Base-by-base conservation (phyloP, 2,329 filamentous ascomycete genomes). In the Colletotrichum sidae region DNA sequence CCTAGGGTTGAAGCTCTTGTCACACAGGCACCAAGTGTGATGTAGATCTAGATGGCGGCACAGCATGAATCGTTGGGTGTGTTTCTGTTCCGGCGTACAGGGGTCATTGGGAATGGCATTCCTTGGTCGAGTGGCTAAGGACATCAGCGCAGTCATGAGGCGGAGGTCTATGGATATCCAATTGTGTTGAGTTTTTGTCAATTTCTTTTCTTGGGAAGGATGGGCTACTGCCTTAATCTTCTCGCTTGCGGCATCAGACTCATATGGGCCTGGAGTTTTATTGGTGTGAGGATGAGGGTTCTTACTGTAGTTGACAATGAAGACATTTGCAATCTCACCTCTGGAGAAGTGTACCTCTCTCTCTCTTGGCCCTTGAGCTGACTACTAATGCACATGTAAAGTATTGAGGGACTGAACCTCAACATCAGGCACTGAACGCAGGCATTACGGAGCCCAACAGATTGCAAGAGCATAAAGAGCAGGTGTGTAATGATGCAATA, bases 221-320 rank as follows among this genome's bases (percentile, higher is more conserved):
- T 45, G 45, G 59, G 60, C 44, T 55, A 64, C 45, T 49, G 51
- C 49, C 52, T n/a, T 15, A 42, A 50, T 59, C 54, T 67, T 44
- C n/a, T 49, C 57, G 34, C 51, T 49, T 63, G 42, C 53, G 54
- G 53, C 64, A 67, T 67, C 41, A 64, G 25, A 25, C 25, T 5
- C 54, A 67, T 44, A 67, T 59, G 47, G 62, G 62, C 25, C 60
- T 17, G 62, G 62, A 62, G 62, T 65, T 57, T 64, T 49, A 67
- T 64, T 54, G 64, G 60, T 55, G 59, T 55, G 41, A 25, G 52
- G 62, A 54, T 37, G 13, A 38, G 38, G 46, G 52, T 53, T 33
- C 62, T 62, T 46, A 8, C 37, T 49, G 62, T 58, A 34, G 13
- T 9, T 8, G 41, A 52, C 51, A 56, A 62, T 62, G 56, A 65